Base-by-base conservation (phyloP, 352 stramenopile genomes). In the Thraustochytrium sp. region DNA sequence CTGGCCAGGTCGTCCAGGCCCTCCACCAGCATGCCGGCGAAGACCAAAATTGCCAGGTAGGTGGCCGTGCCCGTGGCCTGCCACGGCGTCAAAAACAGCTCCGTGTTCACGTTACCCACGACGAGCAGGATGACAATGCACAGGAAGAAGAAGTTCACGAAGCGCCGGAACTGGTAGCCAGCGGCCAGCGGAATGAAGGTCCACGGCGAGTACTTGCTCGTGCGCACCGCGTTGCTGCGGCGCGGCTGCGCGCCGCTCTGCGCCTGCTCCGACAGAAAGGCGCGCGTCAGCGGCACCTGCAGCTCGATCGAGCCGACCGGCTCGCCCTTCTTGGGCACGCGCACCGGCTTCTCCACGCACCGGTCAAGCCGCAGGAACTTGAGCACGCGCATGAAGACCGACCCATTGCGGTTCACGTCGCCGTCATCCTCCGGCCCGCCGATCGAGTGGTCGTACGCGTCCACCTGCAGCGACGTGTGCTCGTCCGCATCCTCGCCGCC, bases 71-170 rank as follows among this genome's bases (percentile, higher is more conserved):
- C 54, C 13, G 54, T 83, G 29, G 59, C 55, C 42, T 84, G 29
- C 55, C 61, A 84, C 21, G 72, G 72, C 13, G 54, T 68, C 16
- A 80, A 42, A 53, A 80, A 80, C 8, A 84, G 61, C 34, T 40
- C 31, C 18, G 34, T 13, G 29, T 46, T 36, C 29, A 11, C 56
- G 44, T 84, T 62, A 26, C 75, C 75, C 18, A 84, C 42, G 2
- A 84, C 49, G 34, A 56, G 40, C 0, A 84, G 51, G 44, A 84
- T 80, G 2, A 78, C 75, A 18, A 84, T 83, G 55, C 26, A 42
- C 1, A 84, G 56, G 51, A 63, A 84, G 61, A 84, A 84, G 36
- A 54, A 42, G 49, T 84, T 84, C 0, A 62, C 61, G 49, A 84
- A 84, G 55, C 75, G 55, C 23, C 61, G 55, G 61, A 84, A 84